A percentile compares a stretch with the other conserved stretches of the same genome.
Conservation (phyloP, 2,329 filamentous ascomycete species). For the Cladosporium sp. region DNA sequence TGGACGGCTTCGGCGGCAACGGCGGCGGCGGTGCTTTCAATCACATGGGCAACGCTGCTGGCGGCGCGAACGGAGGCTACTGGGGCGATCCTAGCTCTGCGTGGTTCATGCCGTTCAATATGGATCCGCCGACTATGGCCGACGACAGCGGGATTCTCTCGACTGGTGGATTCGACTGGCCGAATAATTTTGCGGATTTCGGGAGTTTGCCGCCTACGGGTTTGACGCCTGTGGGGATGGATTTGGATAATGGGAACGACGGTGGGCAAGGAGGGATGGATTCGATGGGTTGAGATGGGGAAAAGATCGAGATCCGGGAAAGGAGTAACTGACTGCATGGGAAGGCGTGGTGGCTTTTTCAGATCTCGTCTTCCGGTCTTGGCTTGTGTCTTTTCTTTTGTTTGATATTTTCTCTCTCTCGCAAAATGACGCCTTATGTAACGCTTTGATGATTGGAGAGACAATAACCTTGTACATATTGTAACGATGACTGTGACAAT, state of each 20-base stretch:
- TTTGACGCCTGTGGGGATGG: constrained; percentile 15
- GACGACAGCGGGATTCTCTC: constrained; percentile 33
- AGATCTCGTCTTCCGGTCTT: not conserved
- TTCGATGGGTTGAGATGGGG: not conserved
- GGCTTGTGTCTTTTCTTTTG: not conserved
- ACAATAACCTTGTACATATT: not conserved
- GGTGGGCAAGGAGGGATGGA: constrained; percentile 1
- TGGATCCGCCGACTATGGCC: constrained; percentile 61
- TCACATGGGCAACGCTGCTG: constrained; percentile 13
- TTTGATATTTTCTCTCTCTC: not conserved
- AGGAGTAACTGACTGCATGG: not conserved
- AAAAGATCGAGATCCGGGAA: not conserved
- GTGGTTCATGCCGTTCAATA: constrained; percentile 92
- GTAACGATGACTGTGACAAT: constrained; percentile 5
- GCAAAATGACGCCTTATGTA: not conserved
- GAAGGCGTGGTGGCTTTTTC: not conserved
- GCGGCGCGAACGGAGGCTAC: constrained; percentile 16
- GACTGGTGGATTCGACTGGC: constrained; percentile 28
- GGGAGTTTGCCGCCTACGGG: constrained; percentile 21
- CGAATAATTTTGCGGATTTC: constrained; percentile 24
- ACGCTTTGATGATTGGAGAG: not conserved
- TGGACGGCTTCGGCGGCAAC: constrained; percentile 9
- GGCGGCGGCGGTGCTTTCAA: constrained; percentile 9
- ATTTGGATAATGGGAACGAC: constrained; percentile 18
- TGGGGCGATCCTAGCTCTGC: constrained; percentile 53